These are phyloP conservation scores for Bipolaris oryzae DNA, from an alignment of 2,329 filamentous ascomycete genomes.

Conservation along the genomic window DNA sequence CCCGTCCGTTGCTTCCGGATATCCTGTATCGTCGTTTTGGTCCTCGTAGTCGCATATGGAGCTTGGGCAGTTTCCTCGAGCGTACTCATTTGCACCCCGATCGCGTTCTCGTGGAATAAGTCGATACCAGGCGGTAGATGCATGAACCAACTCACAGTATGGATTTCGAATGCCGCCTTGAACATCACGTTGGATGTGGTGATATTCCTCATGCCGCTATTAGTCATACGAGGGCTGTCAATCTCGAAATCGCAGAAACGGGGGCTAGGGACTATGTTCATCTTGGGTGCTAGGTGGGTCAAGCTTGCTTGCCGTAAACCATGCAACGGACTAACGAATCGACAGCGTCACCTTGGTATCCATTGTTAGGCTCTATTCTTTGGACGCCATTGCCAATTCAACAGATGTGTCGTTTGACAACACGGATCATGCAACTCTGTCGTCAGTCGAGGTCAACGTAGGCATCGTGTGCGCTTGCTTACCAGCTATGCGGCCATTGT, in stretches of 20 bases:
- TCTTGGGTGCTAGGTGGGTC: conserved; percentile 48
- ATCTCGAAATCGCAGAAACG: conserved; percentile 45
- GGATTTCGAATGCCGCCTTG: conserved; percentile 39
- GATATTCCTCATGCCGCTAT: conserved; percentile 42
- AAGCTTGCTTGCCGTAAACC: not conserved
- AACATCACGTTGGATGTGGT: conserved; percentile 44
- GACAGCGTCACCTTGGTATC: conserved; percentile 42
- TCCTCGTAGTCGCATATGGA: conserved; percentile 32
- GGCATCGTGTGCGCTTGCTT: conserved; percentile 46
- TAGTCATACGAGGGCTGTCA: conserved; percentile 37
- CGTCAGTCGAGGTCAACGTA: conserved; percentile 42
- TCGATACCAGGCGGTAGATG: conserved; percentile 34
- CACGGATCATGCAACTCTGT: conserved; percentile 38
- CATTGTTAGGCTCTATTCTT: conserved; percentile 40
- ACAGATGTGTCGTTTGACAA: conserved; percentile 44
- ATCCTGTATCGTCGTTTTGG: conserved; percentile 36
- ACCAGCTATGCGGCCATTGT: conserved; percentile 43
- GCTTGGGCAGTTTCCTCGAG: conserved; percentile 42
- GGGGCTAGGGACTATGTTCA: conserved; percentile 46
- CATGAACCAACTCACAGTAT: conserved; percentile 38
- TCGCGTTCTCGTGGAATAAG: conserved; percentile 43
- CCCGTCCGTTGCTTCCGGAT: conserved; percentile 34
- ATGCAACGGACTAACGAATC: conserved; percentile 8
- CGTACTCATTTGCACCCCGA: conserved; percentile 43
- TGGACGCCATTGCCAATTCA: conserved; percentile 38